These are phyloP conservation scores for Vitis cinerea DNA, from an alignment of 164 flowering plant species.

Conservation along the genomic window DNA sequence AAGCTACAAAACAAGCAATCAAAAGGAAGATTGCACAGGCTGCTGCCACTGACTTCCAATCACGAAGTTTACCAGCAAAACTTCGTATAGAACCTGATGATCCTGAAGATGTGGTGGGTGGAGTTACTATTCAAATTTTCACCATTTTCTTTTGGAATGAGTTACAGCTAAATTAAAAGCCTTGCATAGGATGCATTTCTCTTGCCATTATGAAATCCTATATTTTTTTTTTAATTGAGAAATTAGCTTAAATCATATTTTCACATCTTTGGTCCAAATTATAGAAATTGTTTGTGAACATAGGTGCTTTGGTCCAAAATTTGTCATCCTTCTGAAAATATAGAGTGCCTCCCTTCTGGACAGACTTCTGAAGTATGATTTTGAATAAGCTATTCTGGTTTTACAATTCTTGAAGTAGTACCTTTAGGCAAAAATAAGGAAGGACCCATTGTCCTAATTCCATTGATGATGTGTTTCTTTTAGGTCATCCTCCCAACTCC, in stretches of 20 bases:
- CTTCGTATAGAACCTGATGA: slow-evolving; percentile 86
- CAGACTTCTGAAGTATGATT: background rate
- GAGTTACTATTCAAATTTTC: too few species aligned
- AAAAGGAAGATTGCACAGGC: slow-evolving; percentile 92
- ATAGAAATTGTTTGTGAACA: background rate
- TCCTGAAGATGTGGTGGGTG: slow-evolving; percentile 94
- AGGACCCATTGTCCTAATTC: too few species aligned
- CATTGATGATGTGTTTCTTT: background rate
- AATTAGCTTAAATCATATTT: too few species aligned
- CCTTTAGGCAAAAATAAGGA: background rate
- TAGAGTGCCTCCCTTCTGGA: too few species aligned
- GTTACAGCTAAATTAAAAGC: too few species aligned
- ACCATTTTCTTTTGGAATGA: too few species aligned
- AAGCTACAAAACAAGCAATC: slow-evolving; percentile 91
- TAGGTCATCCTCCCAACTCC: background rate
- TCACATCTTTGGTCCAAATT: background rate
- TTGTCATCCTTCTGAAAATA: too few species aligned
- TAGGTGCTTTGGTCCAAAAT: background rate
- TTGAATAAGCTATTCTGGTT: background rate
- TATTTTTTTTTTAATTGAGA: too few species aligned
- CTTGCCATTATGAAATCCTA: too few species aligned
- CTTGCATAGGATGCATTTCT: too few species aligned
- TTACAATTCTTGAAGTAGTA: background rate
- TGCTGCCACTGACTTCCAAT: slow-evolving; percentile 61
- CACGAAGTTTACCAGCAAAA: slow-evolving; percentile 76